Evolutionary conservation across 441 rosid species (phyloP).

Genomic region (Jatropha multifida): DNA sequence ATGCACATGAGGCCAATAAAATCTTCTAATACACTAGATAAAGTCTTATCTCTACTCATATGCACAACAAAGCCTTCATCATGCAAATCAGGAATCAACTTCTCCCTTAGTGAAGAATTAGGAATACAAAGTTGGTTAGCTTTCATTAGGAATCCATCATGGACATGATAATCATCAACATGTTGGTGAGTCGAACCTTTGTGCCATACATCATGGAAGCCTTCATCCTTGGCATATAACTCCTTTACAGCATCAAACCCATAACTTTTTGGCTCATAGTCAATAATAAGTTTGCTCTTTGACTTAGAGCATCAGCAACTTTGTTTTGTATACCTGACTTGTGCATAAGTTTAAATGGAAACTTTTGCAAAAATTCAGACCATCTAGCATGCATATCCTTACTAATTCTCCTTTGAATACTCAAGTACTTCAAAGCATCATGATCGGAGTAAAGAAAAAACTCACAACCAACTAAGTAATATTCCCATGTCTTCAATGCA

Average conservation of each 20-base stretch:
- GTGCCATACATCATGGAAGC: neutral
- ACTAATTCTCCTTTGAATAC: slow-evolving; percentile 1
- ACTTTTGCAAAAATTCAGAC: neutral
- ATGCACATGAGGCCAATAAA: no score
- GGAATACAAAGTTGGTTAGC: no score
- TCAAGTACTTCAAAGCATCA: slow-evolving; percentile 11
- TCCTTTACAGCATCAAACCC: neutral
- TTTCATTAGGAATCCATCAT: no score
- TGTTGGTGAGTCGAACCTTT: neutral
- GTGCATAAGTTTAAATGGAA: neutral
- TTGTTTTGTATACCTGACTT: neutral
- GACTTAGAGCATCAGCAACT: neutral
- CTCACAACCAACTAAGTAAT: slow-evolving; percentile 5
- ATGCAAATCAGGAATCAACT: no score
- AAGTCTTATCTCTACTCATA: no score
- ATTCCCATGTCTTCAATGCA: neutral
- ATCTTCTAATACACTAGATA: no score
- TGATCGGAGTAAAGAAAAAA: slow-evolving; percentile 6
- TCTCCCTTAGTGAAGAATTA: no score
- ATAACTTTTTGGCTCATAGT: neutral
- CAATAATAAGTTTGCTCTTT: neutral
- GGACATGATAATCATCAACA: neutral
- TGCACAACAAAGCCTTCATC: no score
- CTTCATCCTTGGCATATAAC: neutral
- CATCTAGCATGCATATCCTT: slow-evolving; percentile 8